Evolutionary conservation across 176 grass and related monocot genomes (phyloP).

Genomic region (Triticum dicoccoides): DNA sequence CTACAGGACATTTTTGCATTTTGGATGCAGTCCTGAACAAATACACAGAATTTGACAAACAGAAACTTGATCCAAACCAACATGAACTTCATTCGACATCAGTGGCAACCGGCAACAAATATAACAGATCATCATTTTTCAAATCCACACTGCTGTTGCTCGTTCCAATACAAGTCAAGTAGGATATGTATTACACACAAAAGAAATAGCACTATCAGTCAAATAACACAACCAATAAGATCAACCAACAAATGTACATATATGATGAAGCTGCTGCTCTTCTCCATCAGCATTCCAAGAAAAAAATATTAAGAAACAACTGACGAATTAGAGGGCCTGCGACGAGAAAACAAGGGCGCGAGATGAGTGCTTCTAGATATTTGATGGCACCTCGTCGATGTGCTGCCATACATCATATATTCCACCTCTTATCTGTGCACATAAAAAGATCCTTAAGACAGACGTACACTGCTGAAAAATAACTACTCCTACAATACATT

Average conservation of each 20-base stretch:
- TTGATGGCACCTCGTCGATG: conserved; percentile 4
- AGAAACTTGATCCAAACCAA: conserved; percentile 4
- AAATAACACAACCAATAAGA: conserved; percentile 43
- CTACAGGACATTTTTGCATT: no score
- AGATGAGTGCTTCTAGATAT: conserved; percentile 33
- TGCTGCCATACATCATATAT: conserved; percentile 53
- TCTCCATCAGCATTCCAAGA: conserved; percentile 31
- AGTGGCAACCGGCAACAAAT: conserved; percentile 22
- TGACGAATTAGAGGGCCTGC: conserved; percentile 35
- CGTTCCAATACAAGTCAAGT: conserved; percentile 42
- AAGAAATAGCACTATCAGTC: conserved; percentile 48
- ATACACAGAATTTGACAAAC: not conserved
- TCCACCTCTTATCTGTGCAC: conserved; percentile 80
- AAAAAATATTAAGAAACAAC: conserved; percentile 16
- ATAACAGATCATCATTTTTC: conserved; percentile 13
- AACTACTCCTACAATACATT: no score
- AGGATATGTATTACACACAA: conserved; percentile 36
- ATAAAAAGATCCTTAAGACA: not conserved
- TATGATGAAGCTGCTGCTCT: conserved; percentile 42
- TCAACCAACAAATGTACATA: conserved; percentile 47
- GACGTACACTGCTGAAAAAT: not conserved
- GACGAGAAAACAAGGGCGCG: not conserved
- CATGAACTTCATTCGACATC: conserved; percentile 16
- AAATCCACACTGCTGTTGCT: conserved; percentile 33
- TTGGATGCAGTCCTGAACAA: no score